Evolutionary conservation across 768 basidiomycete species (phyloP), one percentile per base, ranked within the genome.

Genomic region (Boletus bicolor): DNA sequence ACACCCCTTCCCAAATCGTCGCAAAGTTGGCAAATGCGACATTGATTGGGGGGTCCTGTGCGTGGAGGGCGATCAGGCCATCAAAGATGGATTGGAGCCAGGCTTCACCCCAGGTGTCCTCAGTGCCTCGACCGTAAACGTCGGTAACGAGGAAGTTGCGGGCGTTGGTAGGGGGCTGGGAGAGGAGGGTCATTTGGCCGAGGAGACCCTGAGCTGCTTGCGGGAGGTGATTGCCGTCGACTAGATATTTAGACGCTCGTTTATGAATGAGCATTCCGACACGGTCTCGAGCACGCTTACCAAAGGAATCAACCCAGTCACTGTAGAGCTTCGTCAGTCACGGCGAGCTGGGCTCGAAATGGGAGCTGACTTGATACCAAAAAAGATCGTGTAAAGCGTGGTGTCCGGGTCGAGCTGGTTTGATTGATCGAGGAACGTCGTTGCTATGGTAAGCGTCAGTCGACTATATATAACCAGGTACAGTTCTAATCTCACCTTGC

Each of bases 321-420:
- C 79, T 80, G 55, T 32, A 19, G 28, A 28, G 34, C 5, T 10
- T 28, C 3, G 47, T 64, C 38, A 64, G 56, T 49, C 47, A 51
- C 35, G 1, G 30, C 7, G 8, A 6, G 5, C 42, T n/a, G 42
- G 7, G 32, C 4, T 49, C 37, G 5, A 34, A 21, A 43, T 28
- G n/a, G 11, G 17, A 14, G 17, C 77, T 51, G 52, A 80, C 79
- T 81, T 82, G 53, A 82, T 83, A 10, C 81, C 82, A 55, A 82
- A 82, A 63, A 83, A 83, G 9, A 79, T 61, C 2, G 74, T 73
- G 51, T 81, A 83, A 7, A 83, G 66, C 4, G 82, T 82, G 2
- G 77, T 78, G 1, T 69, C 64, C 0, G 81, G 75, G 57, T 82
- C 71, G 7, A 82, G 67, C 0, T 68, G 49, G 56, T 83, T 69